Evolutionary conservation across 306 rosid species (phyloP), one percentile per base, ranked within the genome.

Genomic region (Quercus variabilis): DNA sequence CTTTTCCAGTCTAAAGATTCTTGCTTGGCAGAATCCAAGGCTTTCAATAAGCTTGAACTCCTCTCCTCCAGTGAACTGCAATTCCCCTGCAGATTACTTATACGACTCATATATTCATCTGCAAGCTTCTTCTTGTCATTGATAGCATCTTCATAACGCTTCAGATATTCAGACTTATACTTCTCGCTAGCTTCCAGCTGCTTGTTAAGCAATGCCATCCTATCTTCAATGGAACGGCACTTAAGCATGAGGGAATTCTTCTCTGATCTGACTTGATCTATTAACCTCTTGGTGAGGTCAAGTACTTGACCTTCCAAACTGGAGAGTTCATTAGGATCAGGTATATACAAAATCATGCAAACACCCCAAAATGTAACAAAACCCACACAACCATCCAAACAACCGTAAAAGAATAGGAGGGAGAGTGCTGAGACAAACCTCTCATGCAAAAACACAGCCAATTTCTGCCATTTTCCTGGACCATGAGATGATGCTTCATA

Each of bases 221-320:
- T 91, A 79, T 90, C 96, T 84, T 96, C 98, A 77, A 91, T 65
- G 76, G 93, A 74, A 28, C 92, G 97, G 65, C 89, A 87, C 82
- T 87, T 91, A 80, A 93, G 89, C 80, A 73, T 76, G 46, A 90
- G 83, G 71, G 93, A 79, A 69, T 85, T 89, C 86, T 88, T 93
- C 76, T 96, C 94, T 74, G 97, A 88, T 80, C 91, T 98, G 72
- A 87, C 93, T 83, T 90, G 93, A 80, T 90, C 91, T 23, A 90
- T 62, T 33, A 90, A 85, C 83, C 87, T 91, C 93, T 88, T 91
- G 58, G 69, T 62, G 67, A 93, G 97, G 78, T 96, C 97, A 26
- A 87, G 83, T 30, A 96, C 54, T 5, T 94, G 99, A 57, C 99
- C 97, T 81, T 96, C 97, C 87, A 93, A 89, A 86, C 99, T 96